These are phyloP conservation scores for Ceratocystis cacaofunesta DNA, from an alignment of 2,329 filamentous ascomycete species.

Conservation along the genomic window DNA sequence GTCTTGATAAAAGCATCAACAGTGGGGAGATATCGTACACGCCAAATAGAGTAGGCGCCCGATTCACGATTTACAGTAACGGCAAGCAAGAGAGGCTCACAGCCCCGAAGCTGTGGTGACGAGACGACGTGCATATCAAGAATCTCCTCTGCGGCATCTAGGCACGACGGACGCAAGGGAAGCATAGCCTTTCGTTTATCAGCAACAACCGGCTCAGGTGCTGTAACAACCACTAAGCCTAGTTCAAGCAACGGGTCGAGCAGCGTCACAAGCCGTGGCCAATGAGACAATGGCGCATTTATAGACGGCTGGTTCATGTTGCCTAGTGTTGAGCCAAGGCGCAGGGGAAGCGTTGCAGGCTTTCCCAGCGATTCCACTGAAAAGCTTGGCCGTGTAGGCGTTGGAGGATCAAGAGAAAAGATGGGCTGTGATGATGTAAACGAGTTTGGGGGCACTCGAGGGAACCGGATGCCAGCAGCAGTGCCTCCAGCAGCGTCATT, in stretches of 20 bases:
- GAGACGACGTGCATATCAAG: slow-evolving; percentile 61
- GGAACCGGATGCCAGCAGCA: slow-evolving; percentile 28
- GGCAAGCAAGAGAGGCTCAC: slow-evolving; percentile 50
- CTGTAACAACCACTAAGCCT: slow-evolving; percentile 56
- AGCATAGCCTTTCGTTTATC: slow-evolving; percentile 21
- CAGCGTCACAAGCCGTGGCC: slow-evolving; percentile 66
- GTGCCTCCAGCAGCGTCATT: slow-evolving; percentile 18
- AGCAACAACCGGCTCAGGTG: slow-evolving; percentile 29
- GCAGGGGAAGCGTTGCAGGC: slow-evolving; percentile 39
- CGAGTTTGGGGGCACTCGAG: slow-evolving; percentile 61
- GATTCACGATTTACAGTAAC: slow-evolving; percentile 68
- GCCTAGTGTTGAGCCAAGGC: slow-evolving; percentile 39
- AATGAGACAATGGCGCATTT: slow-evolving; percentile 41
- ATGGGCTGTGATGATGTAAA: slow-evolving; percentile 53
- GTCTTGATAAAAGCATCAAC: slow-evolving; percentile 39
- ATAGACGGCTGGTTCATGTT: slow-evolving; percentile 42
- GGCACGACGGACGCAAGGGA: slow-evolving; percentile 34
- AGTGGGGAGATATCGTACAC: slow-evolving; percentile 58
- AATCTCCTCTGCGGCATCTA: slow-evolving; percentile 68
- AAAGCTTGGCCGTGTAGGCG: slow-evolving; percentile 26
- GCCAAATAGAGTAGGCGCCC: slow-evolving; percentile 73
- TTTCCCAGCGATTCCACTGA: slow-evolving; percentile 42
- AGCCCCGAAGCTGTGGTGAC: slow-evolving; percentile 33
- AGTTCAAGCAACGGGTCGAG: slow-evolving; percentile 77
- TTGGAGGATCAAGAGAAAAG: slow-evolving; percentile 25